phyloP scores from a whole-genome alignment of 495 filamentous ascomycete genomes.

The Xylaria palmicola region DNA sequence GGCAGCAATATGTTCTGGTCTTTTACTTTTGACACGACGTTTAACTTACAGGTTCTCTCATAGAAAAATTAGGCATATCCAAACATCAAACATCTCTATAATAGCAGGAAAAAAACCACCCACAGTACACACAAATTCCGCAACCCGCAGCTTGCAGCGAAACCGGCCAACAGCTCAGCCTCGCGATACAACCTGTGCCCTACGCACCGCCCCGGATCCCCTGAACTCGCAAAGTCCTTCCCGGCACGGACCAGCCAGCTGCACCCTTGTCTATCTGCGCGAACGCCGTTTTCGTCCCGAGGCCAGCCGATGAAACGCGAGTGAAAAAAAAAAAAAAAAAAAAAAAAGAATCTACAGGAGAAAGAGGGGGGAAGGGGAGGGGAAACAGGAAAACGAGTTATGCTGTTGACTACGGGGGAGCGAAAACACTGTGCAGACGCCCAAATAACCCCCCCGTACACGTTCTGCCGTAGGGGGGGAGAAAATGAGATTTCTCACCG shows the following conservation, averaged over 20 bases:
- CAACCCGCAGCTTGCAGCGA: slow-evolving; percentile 2
- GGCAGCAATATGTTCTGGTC: neutral
- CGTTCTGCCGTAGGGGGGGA: no score
- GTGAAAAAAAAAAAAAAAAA: neutral
- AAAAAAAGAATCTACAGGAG: neutral
- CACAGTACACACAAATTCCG: neutral
- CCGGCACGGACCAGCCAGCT: no score
- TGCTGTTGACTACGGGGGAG: no score
- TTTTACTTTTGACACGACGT: neutral
- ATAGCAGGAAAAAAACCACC: neutral
- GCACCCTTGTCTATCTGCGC: no score
- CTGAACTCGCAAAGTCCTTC: slow-evolving; percentile 6
- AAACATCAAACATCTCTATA: neutral
- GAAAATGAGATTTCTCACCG: slow-evolving; percentile 3
- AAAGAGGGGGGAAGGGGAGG: neutral
- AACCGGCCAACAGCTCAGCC: neutral
- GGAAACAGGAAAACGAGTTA: slow-evolving; percentile 1
- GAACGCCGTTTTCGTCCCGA: neutral
- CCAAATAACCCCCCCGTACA: no score
- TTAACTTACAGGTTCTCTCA: slow-evolving; percentile 8
- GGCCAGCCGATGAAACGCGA: neutral
- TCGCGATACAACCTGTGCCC: neutral
- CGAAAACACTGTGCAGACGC: no score
- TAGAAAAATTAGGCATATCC: slow-evolving; percentile 1
- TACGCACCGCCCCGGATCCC: neutral